A percentile compares a stretch with the other conserved stretches of the same genome.
Evolutionary conservation across 1,284 basidiomycete genomes (phyloP).

Genomic region (Salmacisia buchloeana): DNA sequence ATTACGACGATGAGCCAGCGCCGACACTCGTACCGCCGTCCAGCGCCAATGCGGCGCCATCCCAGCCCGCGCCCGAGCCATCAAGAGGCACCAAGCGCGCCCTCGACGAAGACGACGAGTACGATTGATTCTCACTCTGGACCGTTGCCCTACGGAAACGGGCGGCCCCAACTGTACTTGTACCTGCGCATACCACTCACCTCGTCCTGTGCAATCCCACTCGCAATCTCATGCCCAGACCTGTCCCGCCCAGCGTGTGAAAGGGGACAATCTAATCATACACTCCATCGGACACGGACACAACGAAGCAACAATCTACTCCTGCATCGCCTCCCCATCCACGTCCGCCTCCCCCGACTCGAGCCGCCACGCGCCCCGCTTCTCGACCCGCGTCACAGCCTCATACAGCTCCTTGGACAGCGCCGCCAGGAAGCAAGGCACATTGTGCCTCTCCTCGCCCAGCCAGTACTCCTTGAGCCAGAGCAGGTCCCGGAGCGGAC

Average conservation of each 20-base stretch:
- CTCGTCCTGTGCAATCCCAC: not conserved
- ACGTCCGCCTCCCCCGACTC: not conserved
- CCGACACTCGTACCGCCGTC: not conserved
- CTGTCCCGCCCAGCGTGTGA: not conserved
- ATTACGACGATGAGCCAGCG: not conserved
- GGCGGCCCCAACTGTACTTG: not conserved
- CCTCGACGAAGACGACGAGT: conserved; percentile 48
- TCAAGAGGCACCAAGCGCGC: conserved; percentile 35
- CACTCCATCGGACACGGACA: too few relatives aligned
- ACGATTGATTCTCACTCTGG: conserved; percentile 31
- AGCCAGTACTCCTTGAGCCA: conserved; percentile 54
- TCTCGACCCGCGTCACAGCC: conserved; percentile 16
- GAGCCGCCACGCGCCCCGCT: conserved; percentile 3
- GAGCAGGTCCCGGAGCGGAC: not conserved
- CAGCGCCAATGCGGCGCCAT: not conserved
- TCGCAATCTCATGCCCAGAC: too few relatives aligned
- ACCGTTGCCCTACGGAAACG: too few relatives aligned
- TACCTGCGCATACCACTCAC: not conserved
- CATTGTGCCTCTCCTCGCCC: conserved; percentile 53
- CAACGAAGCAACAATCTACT: too few relatives aligned
- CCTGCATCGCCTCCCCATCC: conserved; percentile 6
- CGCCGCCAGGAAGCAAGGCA: conserved; percentile 57
- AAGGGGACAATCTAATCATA: too few relatives aligned
- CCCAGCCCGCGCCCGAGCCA: not conserved
- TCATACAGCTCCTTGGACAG: conserved; percentile 55